A percentile compares a stretch with the other conserved stretches of the same genome.
Evolutionary conservation across 2,329 filamentous ascomycete species (phyloP).

Genomic region (Alternaria sp.): DNA sequence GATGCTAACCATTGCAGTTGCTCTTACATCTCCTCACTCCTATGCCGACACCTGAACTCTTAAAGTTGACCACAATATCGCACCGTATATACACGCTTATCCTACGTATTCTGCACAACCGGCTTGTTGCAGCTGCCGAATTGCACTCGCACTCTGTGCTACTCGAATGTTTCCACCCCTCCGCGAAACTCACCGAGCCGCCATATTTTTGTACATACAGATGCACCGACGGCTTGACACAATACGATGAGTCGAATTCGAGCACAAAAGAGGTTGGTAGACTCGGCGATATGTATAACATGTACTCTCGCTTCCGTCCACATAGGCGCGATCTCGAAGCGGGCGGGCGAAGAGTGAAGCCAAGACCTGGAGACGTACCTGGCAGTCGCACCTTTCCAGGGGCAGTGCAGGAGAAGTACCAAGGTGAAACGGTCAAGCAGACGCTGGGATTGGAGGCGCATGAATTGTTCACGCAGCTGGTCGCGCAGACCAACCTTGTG

Average conservation of each 20-base stretch:
- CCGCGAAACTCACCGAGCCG: conserved; percentile 72
- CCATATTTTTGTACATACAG: conserved; percentile 74
- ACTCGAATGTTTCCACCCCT: conserved; percentile 81
- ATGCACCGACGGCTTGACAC: conserved; percentile 68
- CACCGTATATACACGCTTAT: conserved; percentile 71
- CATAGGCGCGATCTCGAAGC: conserved; percentile 64
- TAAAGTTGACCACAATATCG: conserved; percentile 67
- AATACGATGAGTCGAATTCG: conserved; percentile 50
- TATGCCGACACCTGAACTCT: conserved; percentile 53
- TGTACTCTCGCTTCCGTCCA: conserved; percentile 78
- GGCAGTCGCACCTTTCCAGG: conserved; percentile 54
- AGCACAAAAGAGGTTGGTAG: conserved; percentile 39
- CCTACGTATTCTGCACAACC: conserved; percentile 70
- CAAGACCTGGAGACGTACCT: conserved; percentile 59
- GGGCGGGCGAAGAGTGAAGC: conserved; percentile 45
- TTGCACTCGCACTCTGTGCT: conserved; percentile 72
- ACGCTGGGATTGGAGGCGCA: conserved; percentile 72
- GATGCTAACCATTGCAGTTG: conserved; percentile 43
- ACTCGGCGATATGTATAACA: conserved; percentile 60
- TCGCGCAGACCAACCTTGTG: conserved; percentile 73
- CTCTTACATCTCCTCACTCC: conserved; percentile 55
- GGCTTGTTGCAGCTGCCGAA: conserved; percentile 67
- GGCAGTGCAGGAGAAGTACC: conserved; percentile 36
- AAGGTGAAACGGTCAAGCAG: conserved; percentile 63
- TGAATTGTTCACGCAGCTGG: conserved; percentile 79